Percentiles rank a stretch among this genome's conserved stretches.
phyloP scores from a whole-genome alignment of 257 asterid genomes.

The Solanum phureja region DNA sequence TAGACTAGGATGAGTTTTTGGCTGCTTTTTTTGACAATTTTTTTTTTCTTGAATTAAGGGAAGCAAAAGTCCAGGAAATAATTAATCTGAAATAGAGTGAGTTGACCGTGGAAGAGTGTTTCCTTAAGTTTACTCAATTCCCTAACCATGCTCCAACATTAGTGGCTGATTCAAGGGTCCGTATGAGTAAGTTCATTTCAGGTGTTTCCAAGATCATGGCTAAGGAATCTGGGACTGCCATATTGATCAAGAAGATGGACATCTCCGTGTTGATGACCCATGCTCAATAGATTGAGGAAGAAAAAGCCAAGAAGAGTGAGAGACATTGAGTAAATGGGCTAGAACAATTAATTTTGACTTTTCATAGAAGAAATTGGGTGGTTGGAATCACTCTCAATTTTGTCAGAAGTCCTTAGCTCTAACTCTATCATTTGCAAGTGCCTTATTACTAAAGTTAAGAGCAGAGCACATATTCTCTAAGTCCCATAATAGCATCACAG shows the following conservation, averaged over 20 bases:
- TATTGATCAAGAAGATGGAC: background rate
- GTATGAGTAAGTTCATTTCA: too few species aligned
- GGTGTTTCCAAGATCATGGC: background rate
- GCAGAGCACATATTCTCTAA: background rate
- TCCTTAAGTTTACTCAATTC: background rate
- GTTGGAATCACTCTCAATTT: background rate
- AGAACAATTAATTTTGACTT: background rate
- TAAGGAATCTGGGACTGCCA: background rate
- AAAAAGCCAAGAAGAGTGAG: background rate
- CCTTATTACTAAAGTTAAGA: background rate
- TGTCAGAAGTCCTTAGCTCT: background rate
- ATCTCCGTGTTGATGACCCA: background rate
- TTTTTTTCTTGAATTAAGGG: background rate
- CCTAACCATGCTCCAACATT: background rate
- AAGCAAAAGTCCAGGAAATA: background rate
- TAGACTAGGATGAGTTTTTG: background rate
- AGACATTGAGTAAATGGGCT: background rate
- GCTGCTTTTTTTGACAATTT: background rate
- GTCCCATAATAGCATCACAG: background rate
- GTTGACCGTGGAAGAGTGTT: background rate
- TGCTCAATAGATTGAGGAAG: background rate
- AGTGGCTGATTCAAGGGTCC: background rate
- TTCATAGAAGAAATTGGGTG: background rate
- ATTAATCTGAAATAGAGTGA: background rate
- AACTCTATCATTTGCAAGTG: background rate